Conservation (phyloP, 257 asterid genomes). For the Eustoma russellianum region DNA sequence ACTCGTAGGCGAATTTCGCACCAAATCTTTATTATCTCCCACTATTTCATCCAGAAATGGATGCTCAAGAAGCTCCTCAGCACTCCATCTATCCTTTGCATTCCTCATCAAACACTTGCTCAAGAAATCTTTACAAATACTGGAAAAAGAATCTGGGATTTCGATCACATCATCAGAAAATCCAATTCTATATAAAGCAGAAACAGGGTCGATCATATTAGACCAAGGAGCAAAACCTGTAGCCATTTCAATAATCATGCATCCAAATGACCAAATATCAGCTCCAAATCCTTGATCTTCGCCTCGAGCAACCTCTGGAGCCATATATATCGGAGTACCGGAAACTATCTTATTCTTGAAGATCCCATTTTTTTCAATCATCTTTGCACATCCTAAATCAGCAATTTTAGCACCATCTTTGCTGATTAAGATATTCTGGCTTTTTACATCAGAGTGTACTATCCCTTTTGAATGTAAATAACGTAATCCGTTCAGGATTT, state of each 20-base stretch:
- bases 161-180: conserved; percentile 49
- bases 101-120: conserved; percentile 47
- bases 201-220: conserved; percentile 53
- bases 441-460: conserved; percentile 75
- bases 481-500: conserved; percentile 44
- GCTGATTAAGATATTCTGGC: conserved; percentile 47
- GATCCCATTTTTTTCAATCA: conserved; percentile 7
- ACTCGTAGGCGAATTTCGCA: conserved; percentile 60
- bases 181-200: conserved; percentile 62
- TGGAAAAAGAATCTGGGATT: conserved; percentile 50
- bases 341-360: conserved; percentile 14
- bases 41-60: conserved; percentile 32
- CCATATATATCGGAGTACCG: conserved; percentile 88
- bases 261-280: conserved; percentile 82
- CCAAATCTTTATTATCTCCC: conserved; percentile 4
- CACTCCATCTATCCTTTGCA: conserved; percentile 50
- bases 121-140: conserved; percentile 38
- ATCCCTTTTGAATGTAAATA: conserved; percentile 47
- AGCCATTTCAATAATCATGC: conserved; percentile 74
- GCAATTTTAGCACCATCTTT: conserved; percentile 50
- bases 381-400: conserved; percentile 70
- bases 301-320: conserved; percentile 86
- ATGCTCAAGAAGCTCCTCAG: conserved; percentile 55
- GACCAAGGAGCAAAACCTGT: conserved; percentile 77
- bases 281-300: conserved; percentile 69